Base-by-base conservation (phyloP, 768 basidiomycete species). In the Tulasnella sp. region DNA sequence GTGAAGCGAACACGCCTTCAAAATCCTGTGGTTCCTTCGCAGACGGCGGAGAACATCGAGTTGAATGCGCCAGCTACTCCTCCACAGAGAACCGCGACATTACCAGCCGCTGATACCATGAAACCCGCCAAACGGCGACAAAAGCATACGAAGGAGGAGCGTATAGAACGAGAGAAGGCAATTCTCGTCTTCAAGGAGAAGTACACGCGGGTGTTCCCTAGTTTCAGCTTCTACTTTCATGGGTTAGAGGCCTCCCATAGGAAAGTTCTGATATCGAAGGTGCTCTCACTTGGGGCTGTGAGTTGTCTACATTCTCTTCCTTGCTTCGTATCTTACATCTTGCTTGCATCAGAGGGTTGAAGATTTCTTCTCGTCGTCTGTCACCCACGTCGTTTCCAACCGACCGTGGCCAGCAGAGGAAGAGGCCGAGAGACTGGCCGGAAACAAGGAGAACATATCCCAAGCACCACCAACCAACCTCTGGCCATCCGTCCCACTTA, bases 381-480 rank as follows among this genome's bases (percentile, higher is more conserved):
- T 94, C 23, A 92, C 91, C 0, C 94, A 98, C 71, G 75, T 97
- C 61, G 82, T 94, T 66, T 86, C 85, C 52, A 77, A 84, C 64
- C 63, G 67, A 2, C 19, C 46, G 49, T 60, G 63, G 46, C 60
- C 62, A 11, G n/a, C 73, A 74, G 54, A 66, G 71, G 32, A 61
- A 69, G 49, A 63, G 27, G 54, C 64, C 39, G 54, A 67, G 48
- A 59, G 69, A 58, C 53, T 57, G 45, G 53, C 62, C 25, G 69
- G 72, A 17, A 69, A 69, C 59, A 58, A 65, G 57, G 62, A 63
- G 50, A 62, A 62, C 43, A 42, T 36, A 15, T 29, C 48, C 29
- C 49, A 31, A 48, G 23, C 36, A 6, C 27, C 29, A 32, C 49
- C 25, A 21, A 40, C 27, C 25, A 40, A 15, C 23, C 31, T 31